phyloP scores from a whole-genome alignment of 2,329 filamentous ascomycete species.

The Dactylellina sp. region DNA sequence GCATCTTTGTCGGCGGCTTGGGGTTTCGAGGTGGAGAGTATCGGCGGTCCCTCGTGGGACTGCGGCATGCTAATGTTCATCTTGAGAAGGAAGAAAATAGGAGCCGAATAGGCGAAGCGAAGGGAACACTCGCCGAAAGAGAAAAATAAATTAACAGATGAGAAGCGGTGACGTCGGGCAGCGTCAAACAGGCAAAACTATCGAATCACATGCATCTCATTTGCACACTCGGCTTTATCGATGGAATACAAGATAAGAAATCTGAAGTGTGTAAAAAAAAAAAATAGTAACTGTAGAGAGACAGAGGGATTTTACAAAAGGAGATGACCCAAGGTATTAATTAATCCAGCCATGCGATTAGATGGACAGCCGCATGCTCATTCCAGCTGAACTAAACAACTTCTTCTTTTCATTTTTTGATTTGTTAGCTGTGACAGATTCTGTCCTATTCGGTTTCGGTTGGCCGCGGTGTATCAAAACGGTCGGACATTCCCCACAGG shows the following conservation, averaged over 20 bases:
- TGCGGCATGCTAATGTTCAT: slow-evolving; percentile 57
- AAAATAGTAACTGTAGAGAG: background rate
- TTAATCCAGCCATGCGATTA: background rate
- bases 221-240: background rate
- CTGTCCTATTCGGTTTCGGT: slow-evolving; percentile 9
- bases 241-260: background rate
- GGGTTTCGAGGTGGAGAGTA: slow-evolving; percentile 32
- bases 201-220: slow-evolving; percentile 38
- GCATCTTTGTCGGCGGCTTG: slow-evolving; percentile 20
- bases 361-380: slow-evolving; percentile 17
- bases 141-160: slow-evolving; percentile 20
- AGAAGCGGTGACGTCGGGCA: slow-evolving; percentile 16
- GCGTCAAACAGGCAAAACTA: slow-evolving; percentile 16
- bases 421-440: background rate
- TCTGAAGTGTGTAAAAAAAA: background rate
- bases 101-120: slow-evolving; percentile 3
- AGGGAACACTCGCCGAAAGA: slow-evolving; percentile 18
- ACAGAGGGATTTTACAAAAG: background rate
- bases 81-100: slow-evolving; percentile 14
- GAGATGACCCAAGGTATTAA: background rate
- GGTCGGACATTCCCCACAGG: slow-evolving; percentile 50
- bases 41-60: slow-evolving; percentile 53
- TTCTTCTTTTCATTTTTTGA: background rate
- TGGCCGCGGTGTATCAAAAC: slow-evolving; percentile 46
- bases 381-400: background rate